Percentiles rank a stretch among this genome's conserved stretches.
These are phyloP conservation scores for Aspergillus piperis DNA, from an alignment of 2,329 filamentous ascomycete genomes.

Conservation along the genomic window DNA sequence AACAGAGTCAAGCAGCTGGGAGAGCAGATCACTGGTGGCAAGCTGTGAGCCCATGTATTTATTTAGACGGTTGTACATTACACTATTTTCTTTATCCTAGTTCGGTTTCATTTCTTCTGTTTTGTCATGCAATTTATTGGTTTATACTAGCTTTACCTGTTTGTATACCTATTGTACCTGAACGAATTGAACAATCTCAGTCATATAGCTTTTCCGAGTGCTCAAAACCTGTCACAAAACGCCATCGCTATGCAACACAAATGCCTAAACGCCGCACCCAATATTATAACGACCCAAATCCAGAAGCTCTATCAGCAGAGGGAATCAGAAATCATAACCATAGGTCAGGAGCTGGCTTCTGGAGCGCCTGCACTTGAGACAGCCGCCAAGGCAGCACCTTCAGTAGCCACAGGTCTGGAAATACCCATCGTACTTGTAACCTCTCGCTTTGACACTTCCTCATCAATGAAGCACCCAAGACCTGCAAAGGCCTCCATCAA, in stretches of 20 bases:
- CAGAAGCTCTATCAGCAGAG: not conserved
- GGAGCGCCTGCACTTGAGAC: conserved; percentile 4
- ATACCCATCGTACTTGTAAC: conserved; percentile 19
- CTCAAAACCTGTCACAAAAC: conserved; percentile 9
- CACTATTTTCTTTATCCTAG: conserved; percentile 2
- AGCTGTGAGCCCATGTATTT: conserved; percentile 45
- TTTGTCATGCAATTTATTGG: conserved; percentile 8
- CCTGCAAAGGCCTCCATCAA: conserved; percentile 90
- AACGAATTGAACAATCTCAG: conserved; percentile 6
- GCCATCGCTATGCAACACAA: conserved; percentile 16
- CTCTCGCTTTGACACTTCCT: conserved; percentile 58
- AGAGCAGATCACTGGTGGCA: conserved; percentile 68
- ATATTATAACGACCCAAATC: not conserved
- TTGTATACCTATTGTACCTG: conserved; percentile 19
- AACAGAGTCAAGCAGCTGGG: conserved; percentile 64
- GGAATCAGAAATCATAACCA: not conserved
- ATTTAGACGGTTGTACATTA: conserved; percentile 27
- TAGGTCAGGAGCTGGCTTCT: not conserved
- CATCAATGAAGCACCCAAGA: conserved; percentile 80
- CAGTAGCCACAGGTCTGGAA: conserved; percentile 28
- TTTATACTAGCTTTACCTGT: conserved; percentile 13
- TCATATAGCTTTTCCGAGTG: not conserved
- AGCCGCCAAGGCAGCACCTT: conserved; percentile 34
- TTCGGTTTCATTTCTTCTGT: conserved; percentile 4
- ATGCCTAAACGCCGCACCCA: not conserved